Evolutionary conservation across 2,329 filamentous ascomycete genomes (phyloP).

Genomic region (Fusarium heterosporum): DNA sequence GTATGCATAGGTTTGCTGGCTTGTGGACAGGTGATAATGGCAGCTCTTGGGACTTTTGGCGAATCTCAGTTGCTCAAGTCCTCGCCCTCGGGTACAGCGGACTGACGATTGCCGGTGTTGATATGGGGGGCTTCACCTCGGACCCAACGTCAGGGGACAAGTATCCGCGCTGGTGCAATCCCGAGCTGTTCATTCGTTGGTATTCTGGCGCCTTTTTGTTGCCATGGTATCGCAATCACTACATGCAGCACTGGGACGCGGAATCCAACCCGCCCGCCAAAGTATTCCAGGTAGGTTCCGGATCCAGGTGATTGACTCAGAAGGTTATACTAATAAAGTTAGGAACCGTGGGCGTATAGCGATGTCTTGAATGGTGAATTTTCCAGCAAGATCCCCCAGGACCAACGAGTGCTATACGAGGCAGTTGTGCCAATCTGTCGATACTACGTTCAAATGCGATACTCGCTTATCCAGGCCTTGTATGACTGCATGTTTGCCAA

Average conservation of each 20-base stretch:
- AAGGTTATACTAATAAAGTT: neutral
- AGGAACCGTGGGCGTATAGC: neutral
- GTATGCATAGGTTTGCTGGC: conserved; percentile 3
- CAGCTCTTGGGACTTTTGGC: conserved; percentile 8
- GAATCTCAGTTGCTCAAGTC: conserved; percentile 7
- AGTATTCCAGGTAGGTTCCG: neutral
- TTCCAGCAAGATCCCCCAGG: neutral
- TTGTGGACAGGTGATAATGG: conserved; percentile 11
- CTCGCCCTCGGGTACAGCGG: conserved; percentile 3
- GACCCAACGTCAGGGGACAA: neutral
- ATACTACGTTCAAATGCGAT: conserved; percentile 10
- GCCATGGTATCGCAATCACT: conserved; percentile 10
- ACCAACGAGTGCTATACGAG: neutral
- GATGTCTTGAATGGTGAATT: neutral
- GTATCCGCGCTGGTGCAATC: conserved; percentile 3
- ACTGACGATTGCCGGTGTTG: neutral
- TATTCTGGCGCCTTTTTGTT: conserved; percentile 5
- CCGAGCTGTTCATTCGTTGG: conserved; percentile 1
- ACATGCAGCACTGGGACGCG: neutral
- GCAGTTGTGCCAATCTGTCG: neutral
- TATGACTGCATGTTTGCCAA: conserved; percentile 16
- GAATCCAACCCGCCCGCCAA: neutral
- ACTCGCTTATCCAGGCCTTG: neutral
- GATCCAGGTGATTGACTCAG: rapidly evolving
- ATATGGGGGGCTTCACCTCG: conserved; percentile 2